Base-by-base conservation (phyloP, 129 eudicot species). In the Solidago caesia region DNA sequence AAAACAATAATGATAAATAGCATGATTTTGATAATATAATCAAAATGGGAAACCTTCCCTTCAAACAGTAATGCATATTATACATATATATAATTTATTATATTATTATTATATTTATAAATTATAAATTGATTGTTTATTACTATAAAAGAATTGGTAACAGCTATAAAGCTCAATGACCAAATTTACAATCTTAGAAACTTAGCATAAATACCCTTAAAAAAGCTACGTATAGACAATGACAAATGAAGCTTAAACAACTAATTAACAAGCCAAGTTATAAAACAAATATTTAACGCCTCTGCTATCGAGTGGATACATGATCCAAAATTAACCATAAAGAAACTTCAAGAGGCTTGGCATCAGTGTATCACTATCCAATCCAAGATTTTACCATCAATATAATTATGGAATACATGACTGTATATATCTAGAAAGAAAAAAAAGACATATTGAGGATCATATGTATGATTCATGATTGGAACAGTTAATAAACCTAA, bases 401-500 rank as follows among this genome's bases (percentile, higher is more conserved):
- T 6, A 27, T 12, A 5, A 5, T 9, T 62, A 11, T 9, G 15
- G 41, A 16, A 29, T 61, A 11, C 41, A 55, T 21, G 52, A 53
- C 41, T 14, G 74, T 6, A 12, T 21, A 21, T 21, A 21, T 21
- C 21, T 21, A 21, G 21, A 21, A 21, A 21, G 21, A 21, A 21
- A 53, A 39, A 51, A 11, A 55, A 53, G 52, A 52, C 51, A 41
- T 12, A 42, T 53, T 61, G 43, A 26, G 47, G 29, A 62, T 48
- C 46, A 62, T 65, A 26, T 65, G 71, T 62, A n/a, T 53, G 8
- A 13, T 53, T 53, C 8, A n/a, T 53, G 8, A 13, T 53, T 53
- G 59, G 25, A 53, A 9, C 59, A 53, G 25, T 53, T 56, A 60
- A 56, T 58, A 72, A 44, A 44, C 41, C 65, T 72, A 72, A 44